These are phyloP conservation scores for Fusarium coicis DNA, from an alignment of 2,329 filamentous ascomycete species.

Conservation along the genomic window DNA sequence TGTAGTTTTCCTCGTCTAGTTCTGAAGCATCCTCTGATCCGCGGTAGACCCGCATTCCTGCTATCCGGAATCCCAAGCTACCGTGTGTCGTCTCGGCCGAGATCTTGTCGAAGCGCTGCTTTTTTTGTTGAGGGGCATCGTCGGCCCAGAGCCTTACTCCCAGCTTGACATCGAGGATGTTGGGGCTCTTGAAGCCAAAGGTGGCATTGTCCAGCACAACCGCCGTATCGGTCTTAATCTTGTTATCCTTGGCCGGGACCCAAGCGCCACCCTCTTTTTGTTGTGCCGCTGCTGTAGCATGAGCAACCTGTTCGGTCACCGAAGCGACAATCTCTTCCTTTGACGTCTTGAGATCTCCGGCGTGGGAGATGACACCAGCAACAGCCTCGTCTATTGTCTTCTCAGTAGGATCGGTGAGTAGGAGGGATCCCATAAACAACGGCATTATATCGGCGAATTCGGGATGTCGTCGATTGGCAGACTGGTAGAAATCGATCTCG, in stretches of 20 bases:
- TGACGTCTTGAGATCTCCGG: constrained; percentile 47
- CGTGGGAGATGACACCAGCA: constrained; percentile 55
- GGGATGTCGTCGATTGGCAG: constrained; percentile 71
- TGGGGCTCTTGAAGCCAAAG: constrained; percentile 82
- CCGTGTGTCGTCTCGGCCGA: constrained; percentile 68
- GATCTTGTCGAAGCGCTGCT: constrained; percentile 69
- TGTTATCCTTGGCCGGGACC: constrained; percentile 62
- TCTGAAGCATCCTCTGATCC: constrained; percentile 63
- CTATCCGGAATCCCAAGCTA: constrained; percentile 70
- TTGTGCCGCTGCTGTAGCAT: constrained; percentile 15
- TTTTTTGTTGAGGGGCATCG: constrained; percentile 69
- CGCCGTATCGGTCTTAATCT: constrained; percentile 80
- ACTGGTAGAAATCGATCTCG: constrained; percentile 92
- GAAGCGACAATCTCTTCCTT: constrained; percentile 50
- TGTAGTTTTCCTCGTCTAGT: constrained; percentile 65
- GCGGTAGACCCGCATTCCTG: constrained; percentile 72
- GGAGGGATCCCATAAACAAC: constrained; percentile 82
- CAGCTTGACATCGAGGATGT: constrained; percentile 93
- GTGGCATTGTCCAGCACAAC: constrained; percentile 89
- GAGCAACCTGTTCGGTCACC: constrained; percentile 48
- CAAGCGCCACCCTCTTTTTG: constrained; percentile 49
- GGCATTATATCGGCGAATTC: constrained; percentile 86
- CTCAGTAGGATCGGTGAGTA: constrained; percentile 68
- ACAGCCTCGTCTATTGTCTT: constrained; percentile 61
- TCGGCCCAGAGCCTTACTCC: constrained; percentile 89